Percentiles rank a stretch among this genome's conserved stretches.
These are phyloP conservation scores for Spirogloea muscicola DNA, from an alignment of 139 green algal species.

Conservation along the genomic window DNA sequence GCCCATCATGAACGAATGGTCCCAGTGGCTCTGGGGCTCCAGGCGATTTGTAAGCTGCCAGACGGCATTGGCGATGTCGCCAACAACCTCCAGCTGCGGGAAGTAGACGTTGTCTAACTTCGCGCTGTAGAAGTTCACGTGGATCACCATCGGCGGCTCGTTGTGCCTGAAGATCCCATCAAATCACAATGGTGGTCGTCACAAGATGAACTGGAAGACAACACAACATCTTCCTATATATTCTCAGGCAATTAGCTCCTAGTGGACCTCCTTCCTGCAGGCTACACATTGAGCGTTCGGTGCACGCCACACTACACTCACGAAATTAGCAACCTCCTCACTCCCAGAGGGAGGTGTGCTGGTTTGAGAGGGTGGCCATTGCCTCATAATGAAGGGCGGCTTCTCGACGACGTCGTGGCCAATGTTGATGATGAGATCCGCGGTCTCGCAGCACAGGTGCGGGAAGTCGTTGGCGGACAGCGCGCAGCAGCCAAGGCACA, in stretches of 20 bases:
- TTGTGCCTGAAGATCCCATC: too few species aligned
- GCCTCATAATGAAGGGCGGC: slow-evolving; percentile 53
- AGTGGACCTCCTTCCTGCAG: too few species aligned
- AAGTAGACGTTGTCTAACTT: slow-evolving; percentile 55
- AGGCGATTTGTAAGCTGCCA: slow-evolving; percentile 47
- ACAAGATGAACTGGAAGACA: too few species aligned
- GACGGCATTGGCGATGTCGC: slow-evolving; percentile 53
- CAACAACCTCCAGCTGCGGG: slow-evolving; percentile 50
- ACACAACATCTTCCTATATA: too few species aligned
- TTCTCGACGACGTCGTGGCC: slow-evolving; percentile 57
- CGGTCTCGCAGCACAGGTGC: slow-evolving; percentile 38
- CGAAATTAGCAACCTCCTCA: too few species aligned
- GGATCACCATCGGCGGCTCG: slow-evolving; percentile 33
- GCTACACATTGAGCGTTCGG: too few species aligned
- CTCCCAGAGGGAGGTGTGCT: too few species aligned
- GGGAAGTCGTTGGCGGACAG: slow-evolving; percentile 46
- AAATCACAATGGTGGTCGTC: too few species aligned
- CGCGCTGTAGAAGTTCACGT: slow-evolving; percentile 49
- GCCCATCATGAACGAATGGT: slow-evolving; percentile 28
- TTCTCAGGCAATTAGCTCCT: too few species aligned
- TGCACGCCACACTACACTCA: too few species aligned
- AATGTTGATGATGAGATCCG: slow-evolving; percentile 49
- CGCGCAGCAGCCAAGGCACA: slow-evolving; percentile 42
- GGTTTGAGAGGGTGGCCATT: background rate
- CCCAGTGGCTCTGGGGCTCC: slow-evolving; percentile 24